Base-by-base conservation (phyloP, 768 basidiomycete genomes). In the Crucibulum laeve region DNA sequence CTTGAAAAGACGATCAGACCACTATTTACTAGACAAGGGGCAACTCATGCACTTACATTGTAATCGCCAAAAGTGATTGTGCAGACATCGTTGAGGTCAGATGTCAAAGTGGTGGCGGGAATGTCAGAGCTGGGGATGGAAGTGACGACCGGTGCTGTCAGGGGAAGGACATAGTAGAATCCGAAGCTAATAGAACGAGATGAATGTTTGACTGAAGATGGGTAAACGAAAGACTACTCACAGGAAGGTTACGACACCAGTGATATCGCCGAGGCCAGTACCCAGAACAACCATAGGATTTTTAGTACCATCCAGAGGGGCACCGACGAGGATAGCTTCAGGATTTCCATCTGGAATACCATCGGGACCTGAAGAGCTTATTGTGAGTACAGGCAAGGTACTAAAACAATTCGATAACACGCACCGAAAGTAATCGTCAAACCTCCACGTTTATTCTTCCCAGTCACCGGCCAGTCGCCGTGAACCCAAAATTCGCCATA, bases 401-500 rank as follows among this genome's bases (percentile, higher is more conserved):
- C 10, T n/a, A 42, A 24, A 3, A 30, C 3, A 25, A 18, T 30
- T 42, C 22, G 17, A 42, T 15, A 15, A 43, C 5, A 47, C 60
- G 43, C 60, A 71, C 74, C 70, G 24, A 73, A 65, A 4, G 67
- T 75, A 14, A 82, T 61, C 5, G 70, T 75, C 21, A 82, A 53
- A 1, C 80, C 80, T 11, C 80, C 80, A 21, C 78, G 72, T 22
- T 54, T 50, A 50, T 82, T 84, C 53, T 71, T 64, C 2, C 79
- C 79, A 6, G 73, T 74, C 3, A 73, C 71, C 2, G 68, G 64
- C 79, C 79, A 81, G 43, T 71, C 65, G 26, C 79, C 79, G 41
- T 74, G 64, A 0, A 77, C 76, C 80, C 80, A 82, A 41, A 81
- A 68, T 42, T 80, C 76, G 5, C 74, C 73, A 51, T 70, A 80